Percentiles rank a stretch among this genome's conserved stretches.
Conservation (phyloP, 1,284 basidiomycete species). For the Inonotus hispidus region DNA sequence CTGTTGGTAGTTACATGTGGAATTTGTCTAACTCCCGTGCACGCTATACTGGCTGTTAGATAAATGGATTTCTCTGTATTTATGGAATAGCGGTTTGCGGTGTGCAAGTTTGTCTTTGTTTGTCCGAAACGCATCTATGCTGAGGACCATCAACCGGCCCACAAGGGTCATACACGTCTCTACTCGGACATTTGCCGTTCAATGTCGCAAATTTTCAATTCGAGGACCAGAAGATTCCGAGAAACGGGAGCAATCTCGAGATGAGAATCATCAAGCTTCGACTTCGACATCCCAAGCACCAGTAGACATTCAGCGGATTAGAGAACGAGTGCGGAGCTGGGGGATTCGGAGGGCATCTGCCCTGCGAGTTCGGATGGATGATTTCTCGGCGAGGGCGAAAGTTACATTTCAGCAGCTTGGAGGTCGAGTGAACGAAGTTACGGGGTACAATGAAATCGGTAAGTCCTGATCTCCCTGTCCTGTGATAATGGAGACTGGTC, state of each 20-base stretch:
- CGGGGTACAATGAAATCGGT: slow-evolving; percentile 82
- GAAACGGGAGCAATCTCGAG: background rate
- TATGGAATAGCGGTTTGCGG: background rate
- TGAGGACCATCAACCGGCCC: slow-evolving; percentile 7
- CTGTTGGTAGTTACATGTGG: background rate
- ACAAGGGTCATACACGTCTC: background rate
- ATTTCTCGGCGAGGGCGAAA: slow-evolving; percentile 49
- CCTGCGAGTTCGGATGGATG: slow-evolving; percentile 50
- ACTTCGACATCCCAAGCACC: background rate
- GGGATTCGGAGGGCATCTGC: slow-evolving; percentile 40
- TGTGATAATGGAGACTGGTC: background rate
- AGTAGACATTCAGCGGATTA: background rate
- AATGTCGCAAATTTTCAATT: background rate
- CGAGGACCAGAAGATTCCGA: background rate
- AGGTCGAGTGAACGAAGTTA: slow-evolving; percentile 74
- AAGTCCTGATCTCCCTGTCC: background rate
- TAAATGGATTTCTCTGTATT: background rate
- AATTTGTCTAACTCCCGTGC: background rate
- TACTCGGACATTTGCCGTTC: background rate
- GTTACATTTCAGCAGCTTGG: slow-evolving; percentile 68
- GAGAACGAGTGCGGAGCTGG: slow-evolving; percentile 43
- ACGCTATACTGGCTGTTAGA: background rate
- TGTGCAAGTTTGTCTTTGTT: background rate
- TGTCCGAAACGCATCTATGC: background rate
- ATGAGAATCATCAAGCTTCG: background rate